These are phyloP conservation scores for Annulohypoxylon moriforme DNA, from an alignment of 495 filamentous ascomycete genomes.

Conservation along the genomic window DNA sequence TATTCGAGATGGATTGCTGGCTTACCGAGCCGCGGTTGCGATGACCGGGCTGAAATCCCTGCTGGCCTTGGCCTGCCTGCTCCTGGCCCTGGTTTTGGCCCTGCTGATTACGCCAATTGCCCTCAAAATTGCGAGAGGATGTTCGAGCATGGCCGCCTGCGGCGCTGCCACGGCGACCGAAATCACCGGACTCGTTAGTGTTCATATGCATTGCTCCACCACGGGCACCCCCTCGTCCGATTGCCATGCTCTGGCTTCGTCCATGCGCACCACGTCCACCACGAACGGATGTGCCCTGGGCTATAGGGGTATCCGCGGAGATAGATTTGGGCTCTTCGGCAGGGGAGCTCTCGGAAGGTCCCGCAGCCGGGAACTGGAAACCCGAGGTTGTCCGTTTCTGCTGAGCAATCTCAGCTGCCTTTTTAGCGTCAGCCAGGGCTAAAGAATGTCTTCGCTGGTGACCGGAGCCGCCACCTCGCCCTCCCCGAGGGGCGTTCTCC, in stretches of 20 bases:
- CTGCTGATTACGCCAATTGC: conserved; percentile 92
- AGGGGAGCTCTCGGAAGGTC: conserved; percentile 64
- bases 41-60: conserved; percentile 93
- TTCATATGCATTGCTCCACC: conserved; percentile 50
- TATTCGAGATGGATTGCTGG: conserved; percentile 85
- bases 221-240: conserved; percentile 61
- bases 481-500: conserved; percentile 79
- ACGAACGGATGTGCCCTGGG: conserved; percentile 60
- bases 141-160: conserved; percentile 77
- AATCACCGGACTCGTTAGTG: conserved; percentile 64
- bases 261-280: conserved; percentile 66
- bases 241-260: conserved; percentile 72
- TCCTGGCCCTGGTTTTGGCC: conserved; percentile 70
- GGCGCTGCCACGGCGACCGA: conserved; percentile 74
- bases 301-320: conserved; percentile 59
- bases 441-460: conserved; percentile 96
- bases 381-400: conserved; percentile 93
- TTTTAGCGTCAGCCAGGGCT: conserved; percentile 94
- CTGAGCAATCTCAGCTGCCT: conserved; percentile 95
- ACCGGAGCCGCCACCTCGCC: conserved; percentile 80
- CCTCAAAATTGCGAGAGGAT: conserved; percentile 91
- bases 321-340: conserved; percentile 61
- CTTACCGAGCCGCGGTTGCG: conserved; percentile 85
- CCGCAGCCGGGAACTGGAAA: conserved; percentile 93
- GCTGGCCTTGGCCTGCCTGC: conserved; percentile 70